These are phyloP conservation scores for Fusarium illudens DNA, from an alignment of 2,329 filamentous ascomycete genomes.

Conservation along the genomic window DNA sequence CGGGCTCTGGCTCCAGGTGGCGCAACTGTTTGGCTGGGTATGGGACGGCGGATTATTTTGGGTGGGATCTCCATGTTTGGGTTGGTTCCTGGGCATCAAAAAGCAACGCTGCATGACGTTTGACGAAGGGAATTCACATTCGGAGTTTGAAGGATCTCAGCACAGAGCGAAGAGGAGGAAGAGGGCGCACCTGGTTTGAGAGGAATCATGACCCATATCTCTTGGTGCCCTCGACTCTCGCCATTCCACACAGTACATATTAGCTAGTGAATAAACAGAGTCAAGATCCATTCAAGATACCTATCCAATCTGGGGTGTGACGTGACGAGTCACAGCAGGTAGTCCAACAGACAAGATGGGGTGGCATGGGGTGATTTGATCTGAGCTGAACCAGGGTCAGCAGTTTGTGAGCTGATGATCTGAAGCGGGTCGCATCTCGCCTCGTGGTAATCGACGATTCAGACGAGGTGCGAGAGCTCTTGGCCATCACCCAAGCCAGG, in stretches of 20 bases:
- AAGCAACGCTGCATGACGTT: slow-evolving; percentile 39
- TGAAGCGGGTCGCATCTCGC: background rate
- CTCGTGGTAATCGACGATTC: slow-evolving; percentile 1
- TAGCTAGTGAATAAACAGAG: slow-evolving; percentile 28
- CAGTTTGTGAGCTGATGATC: slow-evolving; percentile 2
- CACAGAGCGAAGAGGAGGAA: slow-evolving; percentile 11
- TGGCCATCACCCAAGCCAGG: background rate
- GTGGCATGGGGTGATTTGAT: slow-evolving; percentile 4
- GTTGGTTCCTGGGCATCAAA: slow-evolving; percentile 27
- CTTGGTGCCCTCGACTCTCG: slow-evolving; percentile 4
- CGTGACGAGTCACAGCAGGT: background rate
- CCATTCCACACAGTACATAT: slow-evolving; percentile 21
- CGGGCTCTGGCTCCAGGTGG: slow-evolving; percentile 31
- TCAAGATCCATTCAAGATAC: slow-evolving; percentile 2
- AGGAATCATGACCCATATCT: slow-evolving; percentile 12
- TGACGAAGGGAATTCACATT: slow-evolving; percentile 35
- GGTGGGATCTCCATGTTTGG: slow-evolving; percentile 11
- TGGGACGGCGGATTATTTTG: slow-evolving; percentile 16
- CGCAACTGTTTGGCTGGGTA: slow-evolving; percentile 23
- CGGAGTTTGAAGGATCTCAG: slow-evolving; percentile 34
- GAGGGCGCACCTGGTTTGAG: slow-evolving; percentile 11
- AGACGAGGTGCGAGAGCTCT: background rate
- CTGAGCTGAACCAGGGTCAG: background rate
- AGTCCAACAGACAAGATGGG: background rate
- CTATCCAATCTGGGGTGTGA: background rate